Evolutionary conservation across 257 asterid genomes (phyloP), one percentile per base, ranked within the genome.

Genomic region (Capsicum baccatum): DNA sequence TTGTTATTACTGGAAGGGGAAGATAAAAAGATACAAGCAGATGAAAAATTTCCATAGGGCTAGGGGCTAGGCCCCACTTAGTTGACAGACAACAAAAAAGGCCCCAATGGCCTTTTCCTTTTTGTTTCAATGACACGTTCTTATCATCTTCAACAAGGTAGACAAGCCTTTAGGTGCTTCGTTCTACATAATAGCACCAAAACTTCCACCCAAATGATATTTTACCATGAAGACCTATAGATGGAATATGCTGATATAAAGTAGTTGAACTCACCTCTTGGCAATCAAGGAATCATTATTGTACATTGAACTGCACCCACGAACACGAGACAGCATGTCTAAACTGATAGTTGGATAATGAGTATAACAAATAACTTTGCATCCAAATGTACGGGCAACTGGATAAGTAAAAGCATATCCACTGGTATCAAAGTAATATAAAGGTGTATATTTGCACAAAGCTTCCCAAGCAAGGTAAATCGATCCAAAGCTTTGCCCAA

Each of bases 321-420:
- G 90, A 86, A 97, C 96, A 87, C 98, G 92, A 63, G 98, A 95
- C 79, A 97, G 91, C 99, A 97, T 97, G 89, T 97, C 97, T 79
- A 95, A 89, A 85, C 99, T 97, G 83, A 97, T 97, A 6, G 99
- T 97, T 9, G 99, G 99, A 88, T 97, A 97, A 91, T 97, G 98
- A 3, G 98, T 94, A 86, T 95, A 97, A 90, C 94, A 92, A 86
- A 95, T 84, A 83, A 95, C 94, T 87, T 91, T 91, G 87, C 99
- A 95, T 81, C 99, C 99, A 89, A 97, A 97, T 39, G 92, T 19
- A 87, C 97, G 85, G 15, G 98, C 99, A 68, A 95, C 89, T 37
- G 99, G 99, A 85, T 97, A 95, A 68, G 98, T 92, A 87, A 97
- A 97, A 58, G 98, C 99, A 90, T 97, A 95, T 47, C 99, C 99